phyloP scores from a whole-genome alignment of 805 yeast species.

The Blastobotrys muscicola region DNA sequence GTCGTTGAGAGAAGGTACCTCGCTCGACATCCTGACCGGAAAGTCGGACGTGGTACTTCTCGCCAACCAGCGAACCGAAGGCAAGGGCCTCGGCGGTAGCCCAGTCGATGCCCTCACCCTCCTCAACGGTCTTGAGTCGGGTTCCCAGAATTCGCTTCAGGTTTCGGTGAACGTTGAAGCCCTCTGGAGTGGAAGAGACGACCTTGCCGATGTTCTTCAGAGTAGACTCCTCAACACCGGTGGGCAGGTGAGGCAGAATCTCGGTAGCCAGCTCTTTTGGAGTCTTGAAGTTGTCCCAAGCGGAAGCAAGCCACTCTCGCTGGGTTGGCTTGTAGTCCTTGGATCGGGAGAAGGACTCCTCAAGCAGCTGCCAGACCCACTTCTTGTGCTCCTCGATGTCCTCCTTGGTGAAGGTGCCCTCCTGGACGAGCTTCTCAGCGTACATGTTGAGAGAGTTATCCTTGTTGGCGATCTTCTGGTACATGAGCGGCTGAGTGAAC shows the following conservation, averaged over 20 bases:
- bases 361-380: conserved; percentile 95
- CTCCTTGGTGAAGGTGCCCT: conserved; percentile 80
- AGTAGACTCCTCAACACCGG: conserved; percentile 65
- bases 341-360: conserved; percentile 79
- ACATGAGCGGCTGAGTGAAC: conserved; percentile 98
- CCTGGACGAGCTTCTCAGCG: conserved; percentile 65
- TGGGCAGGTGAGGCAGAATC: conserved; percentile 91
- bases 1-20: conserved; percentile 99
- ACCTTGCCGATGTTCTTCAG: conserved; percentile 71
- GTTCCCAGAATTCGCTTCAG: conserved; percentile 85
- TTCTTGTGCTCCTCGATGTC: conserved; percentile 93
- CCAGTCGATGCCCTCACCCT: conserved; percentile 97
- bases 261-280: conserved; percentile 95
- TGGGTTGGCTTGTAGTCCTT: conserved; percentile 85
- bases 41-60: conserved; percentile 94
- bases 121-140: conserved; percentile 77
- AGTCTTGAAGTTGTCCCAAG: conserved; percentile 98
- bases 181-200: conserved; percentile 76
- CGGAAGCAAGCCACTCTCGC: conserved; percentile 96
- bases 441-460: conserved; percentile 81
- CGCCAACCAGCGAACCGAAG: conserved; percentile 81
- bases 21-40: conserved; percentile 99
- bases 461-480: conserved; percentile 81
- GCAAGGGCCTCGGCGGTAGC: conserved; percentile 99
- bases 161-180: conserved; percentile 87